Base-by-base conservation (phyloP, 345 rosid genomes). In the Hypericum perforatum region DNA sequence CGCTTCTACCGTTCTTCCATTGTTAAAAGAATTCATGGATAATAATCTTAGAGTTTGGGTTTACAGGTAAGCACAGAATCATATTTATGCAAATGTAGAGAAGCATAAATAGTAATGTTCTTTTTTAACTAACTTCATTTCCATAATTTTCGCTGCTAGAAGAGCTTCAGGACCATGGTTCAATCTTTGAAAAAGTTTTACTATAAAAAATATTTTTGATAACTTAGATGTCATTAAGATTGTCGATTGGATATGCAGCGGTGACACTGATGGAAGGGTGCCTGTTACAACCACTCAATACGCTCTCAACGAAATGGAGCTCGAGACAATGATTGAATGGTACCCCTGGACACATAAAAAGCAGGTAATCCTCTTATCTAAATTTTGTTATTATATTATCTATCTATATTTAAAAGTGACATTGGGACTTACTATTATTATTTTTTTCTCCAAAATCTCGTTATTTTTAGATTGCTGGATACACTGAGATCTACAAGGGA, bases 211-310 rank as follows among this genome's bases (percentile, higher is more conserved):
- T 12, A 15, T 38, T 40, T 6, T 6, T 48, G 8, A 32, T 6
- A 13, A 41, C 29, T 7, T 7, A 32, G 38, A 29, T 40, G 22
- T 22, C 32, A 22, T 22, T 22, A 22, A 22, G 8, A 11, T 4
- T 46, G 45, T 12, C 44, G 37, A 22, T 22, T 22, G 32, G 32
- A 22, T 22, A 4, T 70, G 78, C 78, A 91, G 96, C 58, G 98
- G 96, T 11, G 96, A 91, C 54, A 76, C n/a, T 4, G 96, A 91
- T 63, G 98, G 84, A 57, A 74, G 95, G 57, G 74, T 91, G 5
- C 98, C 96, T 0, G 81, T 91, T 8, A 85, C 90, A 9, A 87
- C 98, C 7, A 82, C 96, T 52, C 63, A 71, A 51, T 79, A 78
- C 61, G 82, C 96, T 13, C 76, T 87, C 16, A 56, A 74, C 8